Evolutionary conservation across 2,329 filamentous ascomycete genomes (phyloP).

Genomic region (Ophiostoma fasciatum): DNA sequence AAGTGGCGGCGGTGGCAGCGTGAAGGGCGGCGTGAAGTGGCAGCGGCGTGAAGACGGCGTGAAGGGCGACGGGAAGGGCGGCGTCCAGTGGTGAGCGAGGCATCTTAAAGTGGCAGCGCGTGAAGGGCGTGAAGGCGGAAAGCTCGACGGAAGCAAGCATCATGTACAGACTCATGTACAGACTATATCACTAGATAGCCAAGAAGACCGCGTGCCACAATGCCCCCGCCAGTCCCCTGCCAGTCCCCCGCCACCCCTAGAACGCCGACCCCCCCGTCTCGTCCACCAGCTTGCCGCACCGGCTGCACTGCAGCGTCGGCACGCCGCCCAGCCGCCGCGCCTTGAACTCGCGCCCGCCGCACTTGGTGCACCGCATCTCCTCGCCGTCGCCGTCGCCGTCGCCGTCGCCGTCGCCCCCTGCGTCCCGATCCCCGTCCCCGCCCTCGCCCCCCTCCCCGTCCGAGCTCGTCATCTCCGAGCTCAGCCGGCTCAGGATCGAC

Average conservation of each 20-base stretch:
- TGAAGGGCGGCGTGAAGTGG: background rate
- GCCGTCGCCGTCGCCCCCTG: background rate
- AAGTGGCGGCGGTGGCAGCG: background rate
- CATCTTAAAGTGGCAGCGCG: too few species aligned
- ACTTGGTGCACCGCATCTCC: constrained; percentile 39
- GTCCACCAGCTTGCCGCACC: constrained; percentile 27
- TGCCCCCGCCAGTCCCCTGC: too few species aligned
- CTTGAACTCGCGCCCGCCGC: constrained; percentile 47
- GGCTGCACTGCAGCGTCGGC: constrained; percentile 46
- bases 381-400: constrained; percentile 7
- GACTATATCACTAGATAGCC: too few species aligned
- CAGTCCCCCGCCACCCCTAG: too few species aligned
- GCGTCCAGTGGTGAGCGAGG: too few species aligned
- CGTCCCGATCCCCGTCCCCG: background rate
- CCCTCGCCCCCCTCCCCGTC: constrained; percentile 9
- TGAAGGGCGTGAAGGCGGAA: too few species aligned
- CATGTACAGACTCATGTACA: too few species aligned
- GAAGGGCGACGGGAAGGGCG: too few species aligned
- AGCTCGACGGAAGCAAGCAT: too few species aligned
- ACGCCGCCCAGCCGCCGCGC: constrained; percentile 38
- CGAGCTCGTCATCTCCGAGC: constrained; percentile 35
- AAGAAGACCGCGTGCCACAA: too few species aligned
- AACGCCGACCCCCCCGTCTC: background rate
- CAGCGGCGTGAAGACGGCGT: too few species aligned
- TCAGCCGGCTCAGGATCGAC: constrained; percentile 39